Evolutionary conservation across 148 eudicot genomes (phyloP).

Genomic region (Amaranthus palmeri): DNA sequence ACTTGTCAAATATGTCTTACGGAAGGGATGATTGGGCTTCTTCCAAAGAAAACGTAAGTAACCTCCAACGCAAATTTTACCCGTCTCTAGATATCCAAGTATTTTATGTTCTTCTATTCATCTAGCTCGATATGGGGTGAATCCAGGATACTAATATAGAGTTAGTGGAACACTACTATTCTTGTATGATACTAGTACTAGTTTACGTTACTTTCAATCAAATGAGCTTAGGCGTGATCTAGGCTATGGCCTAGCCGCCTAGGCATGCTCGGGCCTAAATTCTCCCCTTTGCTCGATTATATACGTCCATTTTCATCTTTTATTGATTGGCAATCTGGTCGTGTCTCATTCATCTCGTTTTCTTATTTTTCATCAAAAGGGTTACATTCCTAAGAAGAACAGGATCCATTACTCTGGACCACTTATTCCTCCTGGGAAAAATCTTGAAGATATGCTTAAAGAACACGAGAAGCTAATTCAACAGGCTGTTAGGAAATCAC

Average conservation of each 20-base stretch:
- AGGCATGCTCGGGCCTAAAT: no score
- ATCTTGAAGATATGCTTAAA: constrained; percentile 35
- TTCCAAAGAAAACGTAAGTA: constrained; percentile 44
- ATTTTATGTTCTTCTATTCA: not conserved
- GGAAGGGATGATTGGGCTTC: constrained; percentile 37
- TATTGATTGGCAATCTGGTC: no score
- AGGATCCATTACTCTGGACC: constrained; percentile 31
- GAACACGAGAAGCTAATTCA: constrained; percentile 36
- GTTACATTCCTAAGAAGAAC: constrained; percentile 20
- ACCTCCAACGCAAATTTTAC: not conserved
- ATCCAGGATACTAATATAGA: no score
- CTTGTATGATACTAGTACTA: no score
- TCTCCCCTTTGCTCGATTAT: no score
- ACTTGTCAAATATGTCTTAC: constrained; percentile 16
- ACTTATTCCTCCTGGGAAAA: constrained; percentile 28
- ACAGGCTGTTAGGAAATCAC: constrained; percentile 28
- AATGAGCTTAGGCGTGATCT: no score
- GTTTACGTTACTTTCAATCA: no score
- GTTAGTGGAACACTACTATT: no score
- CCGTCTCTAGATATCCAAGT: not conserved
- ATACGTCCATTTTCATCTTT: no score
- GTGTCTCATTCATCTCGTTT: not conserved
- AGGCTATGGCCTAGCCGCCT: no score
- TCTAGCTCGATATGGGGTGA: no score
- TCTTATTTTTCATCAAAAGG: constrained; percentile 4